Evolutionary conservation across 306 rosid genomes (phyloP).

Genomic region (Hylodesmum podocarpum): DNA sequence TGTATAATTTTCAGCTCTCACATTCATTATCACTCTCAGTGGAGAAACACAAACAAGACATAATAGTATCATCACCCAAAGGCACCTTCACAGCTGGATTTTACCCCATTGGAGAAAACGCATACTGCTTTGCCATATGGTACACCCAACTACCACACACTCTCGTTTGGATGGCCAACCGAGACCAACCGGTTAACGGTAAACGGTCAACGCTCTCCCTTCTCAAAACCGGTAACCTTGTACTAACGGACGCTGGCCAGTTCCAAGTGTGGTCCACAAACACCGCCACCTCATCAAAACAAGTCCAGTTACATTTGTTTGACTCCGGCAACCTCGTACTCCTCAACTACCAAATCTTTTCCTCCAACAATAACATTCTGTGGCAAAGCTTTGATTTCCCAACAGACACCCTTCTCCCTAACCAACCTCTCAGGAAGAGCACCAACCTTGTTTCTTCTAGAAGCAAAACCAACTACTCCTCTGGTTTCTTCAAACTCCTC

Average conservation of each 20-base stretch:
- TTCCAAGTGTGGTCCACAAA: background rate
- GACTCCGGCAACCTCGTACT: background rate
- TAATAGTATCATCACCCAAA: background rate
- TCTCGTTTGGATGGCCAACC: too few relatives aligned
- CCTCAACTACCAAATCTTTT: too few relatives aligned
- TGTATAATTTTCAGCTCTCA: too few relatives aligned
- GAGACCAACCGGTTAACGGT: too few relatives aligned
- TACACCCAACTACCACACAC: too few relatives aligned
- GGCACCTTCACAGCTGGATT: too few relatives aligned
- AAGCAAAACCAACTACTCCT: background rate
- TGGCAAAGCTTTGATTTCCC: too few relatives aligned
- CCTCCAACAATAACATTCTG: background rate
- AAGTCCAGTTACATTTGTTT: background rate
- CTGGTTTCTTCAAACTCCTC: background rate
- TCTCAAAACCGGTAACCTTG: background rate
- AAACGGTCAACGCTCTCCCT: too few relatives aligned
- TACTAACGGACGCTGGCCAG: background rate
- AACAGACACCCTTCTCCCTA: background rate
- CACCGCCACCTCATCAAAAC: background rate
- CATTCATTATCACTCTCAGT: too few relatives aligned
- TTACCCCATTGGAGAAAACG: too few relatives aligned
- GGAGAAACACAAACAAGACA: too few relatives aligned
- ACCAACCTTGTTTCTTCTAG: constrained; percentile 1
- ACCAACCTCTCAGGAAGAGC: background rate
- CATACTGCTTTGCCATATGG: too few relatives aligned